Percentiles rank a stretch among this genome's conserved stretches.
Conservation (phyloP, 805 yeast genomes). For the Metschnikowia proteae region DNA sequence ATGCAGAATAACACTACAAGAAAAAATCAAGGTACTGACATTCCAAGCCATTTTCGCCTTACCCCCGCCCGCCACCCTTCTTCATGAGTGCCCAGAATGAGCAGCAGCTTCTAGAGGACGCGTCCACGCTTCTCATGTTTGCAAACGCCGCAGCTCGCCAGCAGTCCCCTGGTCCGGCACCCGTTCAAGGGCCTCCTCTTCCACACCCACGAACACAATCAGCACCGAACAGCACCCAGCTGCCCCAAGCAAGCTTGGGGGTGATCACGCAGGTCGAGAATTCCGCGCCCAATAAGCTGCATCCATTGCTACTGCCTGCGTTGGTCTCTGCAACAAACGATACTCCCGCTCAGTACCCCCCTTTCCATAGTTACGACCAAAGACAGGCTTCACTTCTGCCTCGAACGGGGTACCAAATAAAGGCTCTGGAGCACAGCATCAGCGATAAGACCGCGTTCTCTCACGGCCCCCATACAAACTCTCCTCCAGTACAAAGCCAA, state of each 20-base stretch:
- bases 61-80: not conserved
- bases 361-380: not conserved
- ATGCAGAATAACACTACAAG: not conserved
- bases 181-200: not conserved
- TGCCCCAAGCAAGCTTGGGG: not conserved
- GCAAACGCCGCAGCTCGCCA: conserved; percentile 52
- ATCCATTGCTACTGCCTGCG: not conserved
- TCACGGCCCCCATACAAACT: not conserved
- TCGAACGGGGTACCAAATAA: not conserved
- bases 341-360: not conserved
- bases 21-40: not conserved
- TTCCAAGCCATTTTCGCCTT: not conserved
- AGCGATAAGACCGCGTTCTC: not conserved
- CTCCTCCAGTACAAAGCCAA: not conserved
- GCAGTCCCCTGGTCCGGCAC: conserved; percentile 19
- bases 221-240: not conserved
- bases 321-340: not conserved
- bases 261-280: not conserved
- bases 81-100: conserved; percentile 23
- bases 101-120: conserved; percentile 51
- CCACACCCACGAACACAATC: not conserved
- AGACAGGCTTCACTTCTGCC: not conserved
- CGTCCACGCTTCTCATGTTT: conserved; percentile 58
- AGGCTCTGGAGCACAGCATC: not conserved
- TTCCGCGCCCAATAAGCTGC: not conserved